Evolutionary conservation across 2,329 filamentous ascomycete genomes (phyloP).

Genomic region (Penicillium sp.): DNA sequence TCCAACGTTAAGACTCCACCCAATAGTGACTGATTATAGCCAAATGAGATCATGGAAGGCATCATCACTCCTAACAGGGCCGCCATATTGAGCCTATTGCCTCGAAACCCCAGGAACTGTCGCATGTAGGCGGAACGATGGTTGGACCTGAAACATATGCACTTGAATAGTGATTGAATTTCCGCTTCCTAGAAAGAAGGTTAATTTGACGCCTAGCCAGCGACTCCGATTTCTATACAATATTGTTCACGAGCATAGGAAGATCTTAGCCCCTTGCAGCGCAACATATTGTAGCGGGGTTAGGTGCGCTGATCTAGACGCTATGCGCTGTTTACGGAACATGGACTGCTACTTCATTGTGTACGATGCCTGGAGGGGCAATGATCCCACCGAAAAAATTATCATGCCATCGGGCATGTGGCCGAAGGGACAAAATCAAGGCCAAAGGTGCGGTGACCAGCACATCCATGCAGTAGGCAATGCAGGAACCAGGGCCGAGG

Average conservation of each 20-base stretch:
- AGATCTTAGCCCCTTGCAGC: not conserved
- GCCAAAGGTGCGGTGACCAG: not conserved
- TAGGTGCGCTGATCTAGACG: not conserved
- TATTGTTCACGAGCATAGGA: not conserved
- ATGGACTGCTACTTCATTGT: not conserved
- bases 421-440: not conserved
- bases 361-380: not conserved
- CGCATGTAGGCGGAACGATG: conserved; percentile 2
- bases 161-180: not conserved
- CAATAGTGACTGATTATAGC: conserved; percentile 18
- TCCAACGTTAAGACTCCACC: conserved; percentile 19
- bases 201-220: not conserved
- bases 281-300: too few relatives aligned
- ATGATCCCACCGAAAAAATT: not conserved
- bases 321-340: not conserved
- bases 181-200: not conserved
- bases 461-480: not conserved
- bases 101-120: conserved; percentile 16
- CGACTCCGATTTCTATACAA: too few relatives aligned
- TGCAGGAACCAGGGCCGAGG: not conserved
- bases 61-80: conserved; percentile 13
- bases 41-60: conserved; percentile 17
- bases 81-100: conserved; percentile 15
- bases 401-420: not conserved
- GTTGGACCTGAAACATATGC: not conserved